A percentile compares a stretch with the other conserved stretches of the same genome.
Evolutionary conservation across 139 green algal genomes (phyloP).

Genomic region (Microglena sp.): DNA sequence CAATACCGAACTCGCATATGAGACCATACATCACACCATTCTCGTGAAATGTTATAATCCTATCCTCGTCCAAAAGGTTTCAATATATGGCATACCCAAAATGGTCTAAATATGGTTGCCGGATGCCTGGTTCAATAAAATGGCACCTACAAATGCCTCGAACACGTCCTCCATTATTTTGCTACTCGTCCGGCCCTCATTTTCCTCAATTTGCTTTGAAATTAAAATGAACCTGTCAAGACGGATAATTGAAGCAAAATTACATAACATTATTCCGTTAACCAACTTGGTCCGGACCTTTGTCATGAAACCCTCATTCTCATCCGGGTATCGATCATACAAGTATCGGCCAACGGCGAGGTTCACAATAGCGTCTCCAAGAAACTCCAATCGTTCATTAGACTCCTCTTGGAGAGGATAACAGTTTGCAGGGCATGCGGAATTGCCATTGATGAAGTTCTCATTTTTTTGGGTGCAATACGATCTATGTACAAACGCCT

Average conservation of each 20-base stretch:
- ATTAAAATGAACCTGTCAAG: too few relatives aligned
- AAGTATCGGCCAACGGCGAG: constrained; percentile 5
- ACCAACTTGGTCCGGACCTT: constrained; percentile 20
- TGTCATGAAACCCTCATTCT: constrained; percentile 20
- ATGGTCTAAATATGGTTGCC: too few relatives aligned
- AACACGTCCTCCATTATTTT: constrained; percentile 15
- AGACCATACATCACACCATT: too few relatives aligned
- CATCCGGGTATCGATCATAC: constrained; percentile 5
- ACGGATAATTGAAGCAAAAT: too few relatives aligned
- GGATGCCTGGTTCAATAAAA: too few relatives aligned
- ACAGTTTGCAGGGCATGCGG: too few relatives aligned
- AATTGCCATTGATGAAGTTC: too few relatives aligned
- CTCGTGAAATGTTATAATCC: too few relatives aligned
- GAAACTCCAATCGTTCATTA: constrained; percentile 15
- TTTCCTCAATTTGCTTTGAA: not conserved
- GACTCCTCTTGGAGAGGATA: not conserved
- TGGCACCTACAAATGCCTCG: constrained; percentile 13
- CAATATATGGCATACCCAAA: too few relatives aligned
- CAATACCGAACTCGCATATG: too few relatives aligned
- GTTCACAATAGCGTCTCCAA: constrained; percentile 15
- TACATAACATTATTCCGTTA: constrained; percentile 5
- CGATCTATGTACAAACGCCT: constrained; percentile 3
- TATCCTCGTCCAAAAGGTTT: too few relatives aligned
- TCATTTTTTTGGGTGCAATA: constrained; percentile 16
- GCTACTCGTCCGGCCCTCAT: not conserved